phyloP scores from a whole-genome alignment of 78 protist genomes.

The Dictyostelium capitatum region DNA sequence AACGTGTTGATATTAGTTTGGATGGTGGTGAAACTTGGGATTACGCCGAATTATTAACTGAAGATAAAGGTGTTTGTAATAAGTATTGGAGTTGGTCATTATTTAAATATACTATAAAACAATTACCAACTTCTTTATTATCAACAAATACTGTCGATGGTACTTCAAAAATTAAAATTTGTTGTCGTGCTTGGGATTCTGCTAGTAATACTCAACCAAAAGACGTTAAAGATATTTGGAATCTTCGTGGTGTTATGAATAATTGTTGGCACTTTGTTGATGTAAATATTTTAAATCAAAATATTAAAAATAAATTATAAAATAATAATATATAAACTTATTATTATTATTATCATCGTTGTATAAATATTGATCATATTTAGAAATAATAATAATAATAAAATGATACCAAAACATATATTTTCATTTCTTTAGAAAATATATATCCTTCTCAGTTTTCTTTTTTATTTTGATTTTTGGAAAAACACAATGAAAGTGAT shows the following conservation, averaged over 20 bases:
- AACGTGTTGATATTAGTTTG: slow-evolving; percentile 92
- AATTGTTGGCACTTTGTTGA: slow-evolving; percentile 88
- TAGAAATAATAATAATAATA: too few relatives aligned
- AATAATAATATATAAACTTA: background rate
- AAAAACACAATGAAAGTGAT: too few relatives aligned
- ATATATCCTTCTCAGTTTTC: too few relatives aligned
- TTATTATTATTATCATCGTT: too few relatives aligned
- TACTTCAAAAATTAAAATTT: background rate
- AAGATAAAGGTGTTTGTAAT: slow-evolving; percentile 28
- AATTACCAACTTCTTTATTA: slow-evolving; percentile 25
- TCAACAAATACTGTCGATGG: background rate
- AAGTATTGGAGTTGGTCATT: slow-evolving; percentile 93
- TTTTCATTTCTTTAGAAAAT: too few relatives aligned
- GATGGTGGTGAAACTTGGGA: slow-evolving; percentile 92
- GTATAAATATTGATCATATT: too few relatives aligned
- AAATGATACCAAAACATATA: too few relatives aligned
- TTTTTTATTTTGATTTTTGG: too few relatives aligned
- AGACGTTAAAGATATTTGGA: slow-evolving; percentile 84
- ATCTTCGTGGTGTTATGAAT: slow-evolving; percentile 90
- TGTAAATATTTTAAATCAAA: slow-evolving; percentile 29
- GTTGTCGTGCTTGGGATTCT: slow-evolving; percentile 78
- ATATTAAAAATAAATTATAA: slow-evolving; percentile 11
- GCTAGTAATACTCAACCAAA: slow-evolving; percentile 91
- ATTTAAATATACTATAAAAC: slow-evolving; percentile 60
- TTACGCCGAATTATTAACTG: slow-evolving; percentile 61